These are phyloP conservation scores for Botrytis elliptica DNA, from an alignment of 2,329 filamentous ascomycete species.

Conservation along the genomic window DNA sequence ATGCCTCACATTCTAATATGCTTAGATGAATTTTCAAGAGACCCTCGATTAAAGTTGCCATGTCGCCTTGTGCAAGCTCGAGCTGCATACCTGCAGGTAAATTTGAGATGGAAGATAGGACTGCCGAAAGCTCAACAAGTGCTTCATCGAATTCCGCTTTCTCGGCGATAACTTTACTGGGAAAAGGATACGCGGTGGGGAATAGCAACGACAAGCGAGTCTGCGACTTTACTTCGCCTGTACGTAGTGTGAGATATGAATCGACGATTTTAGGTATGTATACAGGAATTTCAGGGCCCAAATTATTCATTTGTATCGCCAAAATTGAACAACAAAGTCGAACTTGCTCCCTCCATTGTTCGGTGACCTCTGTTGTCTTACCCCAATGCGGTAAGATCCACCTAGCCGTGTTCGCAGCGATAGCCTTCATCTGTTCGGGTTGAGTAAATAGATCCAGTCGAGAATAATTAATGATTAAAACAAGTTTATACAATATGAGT, in stretches of 20 bases:
- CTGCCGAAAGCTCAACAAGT: conserved; percentile 81
- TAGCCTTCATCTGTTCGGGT: conserved; percentile 69
- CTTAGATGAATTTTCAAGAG: conserved; percentile 83
- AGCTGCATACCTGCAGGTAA: conserved; percentile 72
- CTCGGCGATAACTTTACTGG: conserved; percentile 62
- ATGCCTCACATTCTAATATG: conserved; percentile 84
- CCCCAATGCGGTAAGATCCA: conserved; percentile 98
- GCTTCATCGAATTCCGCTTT: conserved; percentile 74
- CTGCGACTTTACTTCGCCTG: conserved; percentile 52
- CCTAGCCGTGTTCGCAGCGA: conserved; percentile 77
- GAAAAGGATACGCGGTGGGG: conserved; percentile 86
- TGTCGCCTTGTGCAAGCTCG: conserved; percentile 71
- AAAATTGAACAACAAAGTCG: conserved; percentile 91
- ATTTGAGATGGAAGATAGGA: conserved; percentile 79
- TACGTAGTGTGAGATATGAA: conserved; percentile 77
- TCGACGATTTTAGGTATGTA: conserved; percentile 90
- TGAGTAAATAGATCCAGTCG: conserved; percentile 77
- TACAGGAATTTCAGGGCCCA: conserved; percentile 78
- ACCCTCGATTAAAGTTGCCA: conserved; percentile 73
- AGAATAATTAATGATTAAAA: conserved; percentile 89
- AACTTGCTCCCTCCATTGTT: conserved; percentile 90
- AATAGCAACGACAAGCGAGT: conserved; percentile 82
- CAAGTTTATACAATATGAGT: conserved; percentile 84
- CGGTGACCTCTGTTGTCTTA: conserved; percentile 65
- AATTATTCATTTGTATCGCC: conserved; percentile 76